phyloP scores from a whole-genome alignment of 1,284 basidiomycete genomes.

The Marasmius fiardii region DNA sequence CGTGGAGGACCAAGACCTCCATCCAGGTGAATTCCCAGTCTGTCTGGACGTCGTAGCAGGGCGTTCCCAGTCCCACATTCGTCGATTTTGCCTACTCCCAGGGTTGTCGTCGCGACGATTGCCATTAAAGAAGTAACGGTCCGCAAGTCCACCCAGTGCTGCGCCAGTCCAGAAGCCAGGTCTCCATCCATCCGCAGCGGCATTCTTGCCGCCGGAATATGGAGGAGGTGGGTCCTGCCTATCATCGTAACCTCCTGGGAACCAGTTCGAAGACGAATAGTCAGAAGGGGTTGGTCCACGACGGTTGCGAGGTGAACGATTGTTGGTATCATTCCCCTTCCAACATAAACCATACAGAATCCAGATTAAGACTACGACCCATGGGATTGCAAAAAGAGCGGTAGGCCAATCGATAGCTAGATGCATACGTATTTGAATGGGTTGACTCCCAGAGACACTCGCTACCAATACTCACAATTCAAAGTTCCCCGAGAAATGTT shows the following conservation, averaged over 20 bases:
- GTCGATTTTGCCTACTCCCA: slow-evolving; percentile 40
- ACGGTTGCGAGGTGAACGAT: slow-evolving; percentile 24
- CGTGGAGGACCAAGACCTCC: slow-evolving; percentile 8
- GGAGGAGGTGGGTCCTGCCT: slow-evolving; percentile 68
- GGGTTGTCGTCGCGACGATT: slow-evolving; percentile 26
- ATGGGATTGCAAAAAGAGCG: slow-evolving; percentile 53
- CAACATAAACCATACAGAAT: slow-evolving; percentile 56
- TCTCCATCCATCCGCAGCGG: slow-evolving; percentile 35
- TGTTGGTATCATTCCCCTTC: slow-evolving; percentile 22
- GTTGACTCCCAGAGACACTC: background rate
- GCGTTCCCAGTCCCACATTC: slow-evolving; percentile 21
- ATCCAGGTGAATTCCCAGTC: background rate
- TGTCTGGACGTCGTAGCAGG: background rate
- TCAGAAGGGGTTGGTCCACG: slow-evolving; percentile 25
- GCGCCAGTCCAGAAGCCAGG: slow-evolving; percentile 85
- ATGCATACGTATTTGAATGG: background rate
- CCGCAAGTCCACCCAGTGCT: slow-evolving; percentile 62
- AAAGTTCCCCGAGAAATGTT: slow-evolving; percentile 20
- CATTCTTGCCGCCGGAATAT: slow-evolving; percentile 50
- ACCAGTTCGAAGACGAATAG: slow-evolving; percentile 36
- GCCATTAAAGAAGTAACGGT: slow-evolving; percentile 37
- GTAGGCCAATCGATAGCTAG: slow-evolving; percentile 38
- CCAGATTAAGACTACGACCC: slow-evolving; percentile 49
- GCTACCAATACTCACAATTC: slow-evolving; percentile 5
- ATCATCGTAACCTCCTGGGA: slow-evolving; percentile 45